phyloP scores from a whole-genome alignment of 331 rosid species.

The Saraca asoca region DNA sequence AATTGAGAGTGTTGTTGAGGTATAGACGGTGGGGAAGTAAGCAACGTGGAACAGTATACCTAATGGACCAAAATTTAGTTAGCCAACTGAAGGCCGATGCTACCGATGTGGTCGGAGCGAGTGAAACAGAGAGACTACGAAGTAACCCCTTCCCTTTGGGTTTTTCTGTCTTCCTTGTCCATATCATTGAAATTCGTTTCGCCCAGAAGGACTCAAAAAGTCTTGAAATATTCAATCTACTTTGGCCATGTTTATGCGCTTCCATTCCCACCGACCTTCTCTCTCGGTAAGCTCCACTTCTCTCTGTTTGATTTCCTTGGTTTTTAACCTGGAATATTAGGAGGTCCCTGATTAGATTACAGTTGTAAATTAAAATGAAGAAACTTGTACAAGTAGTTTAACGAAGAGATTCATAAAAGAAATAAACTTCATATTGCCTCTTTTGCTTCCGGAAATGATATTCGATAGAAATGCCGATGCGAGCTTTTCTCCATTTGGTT shows the following conservation, averaged over 20 bases:
- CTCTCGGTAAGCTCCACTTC: conserved; percentile 43
- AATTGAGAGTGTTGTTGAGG: too few relatives aligned
- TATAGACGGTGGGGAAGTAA: conserved; percentile 29
- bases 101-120: conserved; percentile 13
- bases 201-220: neutral
- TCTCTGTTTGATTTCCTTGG: neutral
- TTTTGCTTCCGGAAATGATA: conserved; percentile 2
- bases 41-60: conserved; percentile 41
- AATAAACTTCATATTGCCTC: neutral
- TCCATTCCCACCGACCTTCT: conserved; percentile 34
- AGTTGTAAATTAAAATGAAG: neutral
- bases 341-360: neutral
- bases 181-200: neutral
- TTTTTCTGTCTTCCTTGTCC: neutral
- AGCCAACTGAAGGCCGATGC: neutral
- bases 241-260: conserved; percentile 45
- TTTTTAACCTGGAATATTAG: neutral
- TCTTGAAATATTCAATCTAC: neutral
- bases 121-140: neutral
- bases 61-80: conserved; percentile 13
- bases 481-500: too few relatives aligned
- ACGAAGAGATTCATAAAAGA: neutral
- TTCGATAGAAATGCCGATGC: neutral
- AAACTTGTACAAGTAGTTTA: neutral
- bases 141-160: neutral